Evolutionary conservation across 306 rosid species (phyloP), one percentile per base, ranked within the genome.

Genomic region (Acmispon strigosus): DNA sequence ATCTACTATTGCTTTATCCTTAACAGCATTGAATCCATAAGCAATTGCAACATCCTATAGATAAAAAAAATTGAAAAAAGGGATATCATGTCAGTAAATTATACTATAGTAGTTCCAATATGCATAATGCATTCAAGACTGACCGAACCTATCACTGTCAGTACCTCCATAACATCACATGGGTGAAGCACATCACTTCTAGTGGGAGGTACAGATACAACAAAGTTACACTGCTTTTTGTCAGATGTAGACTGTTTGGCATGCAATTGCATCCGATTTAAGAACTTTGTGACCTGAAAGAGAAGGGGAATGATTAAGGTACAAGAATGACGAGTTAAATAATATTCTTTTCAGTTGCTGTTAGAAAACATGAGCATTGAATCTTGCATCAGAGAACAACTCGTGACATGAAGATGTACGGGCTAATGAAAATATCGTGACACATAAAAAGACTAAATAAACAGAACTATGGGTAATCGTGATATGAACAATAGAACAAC

Each of bases 111-210:
- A 73, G 18, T 41, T 50, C 29, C 51, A 66, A 45, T 18, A 27
- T 27, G 32, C 32, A 27, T 27, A 27, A 16, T 42, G 8, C 42
- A 48, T 24, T 44, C 19, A 34, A 42, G 65, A 67, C 51, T 44
- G 43, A 59, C 36, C 69, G 32, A 44, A 53, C 55, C 6, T 24
- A 49, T 66, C 17, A 59, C 65, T 42, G 65, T 7, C 48, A 48
- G 29, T 68, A 94, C 98, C 98, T 90, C 98, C 98, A 89, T 84
- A 68, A 94, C 89, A 83, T 94, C 97, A 78, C 97, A 90, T 50
- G 98, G 92, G 63, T 94, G 98, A 81, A 94, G 96, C 59, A 94
- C 74, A 18, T 94, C 98, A 82, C 97, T 94, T 82, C 98, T 94
- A 44, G 84, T 80, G 68, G 97, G 97, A 62, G 98, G 98, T 67